Percentiles rank a stretch among this genome's conserved stretches.
These are phyloP conservation scores for Lycium ferocissimum DNA, from an alignment of 257 asterid species.

Conservation along the genomic window DNA sequence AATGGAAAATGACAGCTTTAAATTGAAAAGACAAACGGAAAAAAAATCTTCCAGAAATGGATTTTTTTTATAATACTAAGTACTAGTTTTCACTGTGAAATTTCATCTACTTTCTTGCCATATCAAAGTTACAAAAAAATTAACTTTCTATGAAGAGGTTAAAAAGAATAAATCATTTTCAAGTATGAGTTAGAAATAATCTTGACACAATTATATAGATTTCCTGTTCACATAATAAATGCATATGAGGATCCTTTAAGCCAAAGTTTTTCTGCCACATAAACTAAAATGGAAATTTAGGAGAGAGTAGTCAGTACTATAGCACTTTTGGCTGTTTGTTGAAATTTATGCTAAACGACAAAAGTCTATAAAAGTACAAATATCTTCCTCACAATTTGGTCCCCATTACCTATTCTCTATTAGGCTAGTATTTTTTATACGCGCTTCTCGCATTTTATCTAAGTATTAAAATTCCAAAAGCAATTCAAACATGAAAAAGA, in stretches of 20 bases:
- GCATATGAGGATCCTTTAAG: slow-evolving; percentile 27
- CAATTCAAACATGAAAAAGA: slow-evolving; percentile 25
- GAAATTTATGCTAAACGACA: slow-evolving; percentile 15
- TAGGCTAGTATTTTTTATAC: background rate
- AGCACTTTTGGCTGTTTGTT: slow-evolving; percentile 22
- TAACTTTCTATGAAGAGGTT: background rate
- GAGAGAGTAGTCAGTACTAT: slow-evolving; percentile 9
- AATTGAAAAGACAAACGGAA: background rate
- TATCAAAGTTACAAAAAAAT: background rate
- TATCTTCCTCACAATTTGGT: slow-evolving; percentile 42
- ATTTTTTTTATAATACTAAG: background rate
- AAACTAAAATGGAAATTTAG: background rate
- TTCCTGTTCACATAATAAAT: slow-evolving; percentile 23
- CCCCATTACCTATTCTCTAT: slow-evolving; percentile 26
- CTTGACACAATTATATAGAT: slow-evolving; percentile 9
- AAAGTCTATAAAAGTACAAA: slow-evolving; percentile 40
- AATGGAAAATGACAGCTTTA: slow-evolving; percentile 20
- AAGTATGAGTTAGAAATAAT: slow-evolving; percentile 18
- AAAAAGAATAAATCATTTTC: background rate
- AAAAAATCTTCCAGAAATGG: background rate
- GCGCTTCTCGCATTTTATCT: background rate
- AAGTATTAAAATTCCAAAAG: background rate
- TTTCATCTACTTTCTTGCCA: background rate
- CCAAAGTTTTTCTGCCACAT: slow-evolving; percentile 41
- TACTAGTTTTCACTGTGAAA: background rate